Evolutionary conservation across 345 rosid genomes (phyloP), one percentile per base, ranked within the genome.

Genomic region (Garcia nutans): DNA sequence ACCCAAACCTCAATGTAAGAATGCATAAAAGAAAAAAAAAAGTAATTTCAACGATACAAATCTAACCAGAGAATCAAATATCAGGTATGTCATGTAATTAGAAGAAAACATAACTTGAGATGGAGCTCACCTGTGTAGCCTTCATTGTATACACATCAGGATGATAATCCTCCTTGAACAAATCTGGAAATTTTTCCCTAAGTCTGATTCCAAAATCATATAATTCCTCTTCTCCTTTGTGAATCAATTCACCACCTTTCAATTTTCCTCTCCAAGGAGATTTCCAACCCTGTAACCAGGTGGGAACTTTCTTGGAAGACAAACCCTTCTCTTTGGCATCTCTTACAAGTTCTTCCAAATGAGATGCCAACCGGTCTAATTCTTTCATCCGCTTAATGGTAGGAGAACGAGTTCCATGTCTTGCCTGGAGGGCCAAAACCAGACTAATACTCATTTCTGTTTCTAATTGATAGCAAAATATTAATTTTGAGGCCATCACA

Each of bases 341-440:
- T 70, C 79, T 85, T 59, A 91, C 56, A 22, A 92, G 80, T 77
- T 84, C 88, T 72, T 85, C 86, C 72, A 92, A 73, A 77, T 81
- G 93, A 71, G 83, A 81, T 71, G 97, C 88, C 86, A 93, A 74
- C 77, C 49, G 78, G 49, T 92, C 95, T 74, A 96, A 71, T 76
- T 93, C 98, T 74, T 84, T 78, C 84, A 89, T 86, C 72, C 97
- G 85, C 70, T 92, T 93, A 85, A 88, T 89, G n/a, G 98, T 92
- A 3, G 99, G 99, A 71, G 97, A 85, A 65, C 97, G 98, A 78
- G 99, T 92, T 60, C 99, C 98, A 71, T 93, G 99, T 80, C 99
- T 89, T 81, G 97, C 94, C 99, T 96, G 78, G 10, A 50, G 57
- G 73, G 49, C 10, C 15, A 68, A 63, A 77, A 37, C 5, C 10